Percentiles rank a stretch among this genome's conserved stretches.
These are phyloP conservation scores for Funneliformis caledonium DNA, from an alignment of 371 early-diverging fungal species.

Conservation along the genomic window DNA sequence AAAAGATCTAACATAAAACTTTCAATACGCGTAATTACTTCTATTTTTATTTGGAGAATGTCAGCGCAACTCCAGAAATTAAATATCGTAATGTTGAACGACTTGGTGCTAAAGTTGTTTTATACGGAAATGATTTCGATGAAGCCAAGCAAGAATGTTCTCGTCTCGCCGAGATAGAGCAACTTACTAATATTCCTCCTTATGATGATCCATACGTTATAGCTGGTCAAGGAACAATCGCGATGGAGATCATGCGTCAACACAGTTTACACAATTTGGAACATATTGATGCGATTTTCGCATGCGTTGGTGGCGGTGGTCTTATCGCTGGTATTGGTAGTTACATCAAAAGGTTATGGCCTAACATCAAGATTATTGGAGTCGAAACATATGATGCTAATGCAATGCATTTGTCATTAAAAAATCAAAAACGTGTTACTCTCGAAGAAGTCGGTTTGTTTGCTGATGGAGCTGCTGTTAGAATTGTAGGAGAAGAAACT, in stretches of 20 bases:
- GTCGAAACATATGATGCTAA: conserved; percentile 91
- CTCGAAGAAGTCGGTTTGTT: conserved; percentile 91
- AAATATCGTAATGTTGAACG: conserved; percentile 90
- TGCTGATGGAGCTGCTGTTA: conserved; percentile 96
- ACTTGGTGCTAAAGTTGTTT: conserved; percentile 89
- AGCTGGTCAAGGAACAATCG: conserved; percentile 97
- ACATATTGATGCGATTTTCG: conserved; percentile 85
- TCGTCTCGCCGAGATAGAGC: conserved; percentile 69
- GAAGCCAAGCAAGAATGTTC: conserved; percentile 87
- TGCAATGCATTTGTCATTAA: conserved; percentile 85
- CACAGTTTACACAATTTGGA: conserved; percentile 51
- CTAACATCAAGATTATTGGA: conserved; percentile 85
- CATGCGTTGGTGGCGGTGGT: conserved; percentile 95
- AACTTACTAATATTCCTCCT: conserved; percentile 90
- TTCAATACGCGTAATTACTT: neutral
- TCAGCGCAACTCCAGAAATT: conserved; percentile 63
- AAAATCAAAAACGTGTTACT: conserved; percentile 61
- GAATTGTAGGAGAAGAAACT: conserved; percentile 86
- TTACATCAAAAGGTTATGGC: conserved; percentile 88
- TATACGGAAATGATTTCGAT: conserved; percentile 92
- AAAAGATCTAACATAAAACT: neutral
- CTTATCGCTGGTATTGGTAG: conserved; percentile 89
- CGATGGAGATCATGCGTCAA: conserved; percentile 91
- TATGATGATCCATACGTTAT: conserved; percentile 98
- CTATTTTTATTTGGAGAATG: conserved; percentile 42